These are phyloP conservation scores for Eimeria praecox DNA, from an alignment of 169 alveolate species.

Conservation along the genomic window DNA sequence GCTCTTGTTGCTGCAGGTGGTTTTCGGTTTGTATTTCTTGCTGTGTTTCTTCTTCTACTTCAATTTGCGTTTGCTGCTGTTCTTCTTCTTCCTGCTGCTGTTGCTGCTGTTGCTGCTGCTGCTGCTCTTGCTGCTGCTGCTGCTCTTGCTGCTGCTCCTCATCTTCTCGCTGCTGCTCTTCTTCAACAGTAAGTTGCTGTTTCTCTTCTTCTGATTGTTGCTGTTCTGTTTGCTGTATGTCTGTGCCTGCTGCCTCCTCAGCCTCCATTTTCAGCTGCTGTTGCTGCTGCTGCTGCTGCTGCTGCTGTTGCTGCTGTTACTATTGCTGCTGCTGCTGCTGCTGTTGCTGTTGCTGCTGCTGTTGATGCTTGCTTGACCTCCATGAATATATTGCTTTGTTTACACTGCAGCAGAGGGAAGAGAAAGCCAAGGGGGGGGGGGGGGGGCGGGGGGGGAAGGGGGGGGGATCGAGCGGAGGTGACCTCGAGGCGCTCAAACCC, in stretches of 20 bases:
- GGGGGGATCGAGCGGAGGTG: slow-evolving; percentile 15
- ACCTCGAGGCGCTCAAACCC: background rate
- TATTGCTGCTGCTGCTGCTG: slow-evolving; percentile 3
- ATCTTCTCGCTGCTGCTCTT: background rate
- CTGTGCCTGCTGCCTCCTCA: background rate
- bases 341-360: slow-evolving; percentile 6
- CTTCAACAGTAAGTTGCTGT: background rate
- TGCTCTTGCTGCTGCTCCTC: background rate
- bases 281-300: background rate
- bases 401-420: background rate
- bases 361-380: background rate
- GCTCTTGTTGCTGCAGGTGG: background rate
- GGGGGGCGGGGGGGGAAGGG: background rate
- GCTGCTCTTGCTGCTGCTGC: background rate
- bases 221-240: slow-evolving; percentile 26
- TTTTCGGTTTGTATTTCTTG: background rate
- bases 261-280: slow-evolving; percentile 15
- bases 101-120: background rate
- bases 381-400: background rate
- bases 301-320: background rate
- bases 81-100: slow-evolving; percentile 5
- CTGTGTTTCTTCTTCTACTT: background rate
- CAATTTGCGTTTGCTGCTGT: background rate
- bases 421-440: background rate
- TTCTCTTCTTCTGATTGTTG: background rate